Evolutionary conservation across 2,329 filamentous ascomycete genomes (phyloP).

Genomic region (Thelonectria olida): DNA sequence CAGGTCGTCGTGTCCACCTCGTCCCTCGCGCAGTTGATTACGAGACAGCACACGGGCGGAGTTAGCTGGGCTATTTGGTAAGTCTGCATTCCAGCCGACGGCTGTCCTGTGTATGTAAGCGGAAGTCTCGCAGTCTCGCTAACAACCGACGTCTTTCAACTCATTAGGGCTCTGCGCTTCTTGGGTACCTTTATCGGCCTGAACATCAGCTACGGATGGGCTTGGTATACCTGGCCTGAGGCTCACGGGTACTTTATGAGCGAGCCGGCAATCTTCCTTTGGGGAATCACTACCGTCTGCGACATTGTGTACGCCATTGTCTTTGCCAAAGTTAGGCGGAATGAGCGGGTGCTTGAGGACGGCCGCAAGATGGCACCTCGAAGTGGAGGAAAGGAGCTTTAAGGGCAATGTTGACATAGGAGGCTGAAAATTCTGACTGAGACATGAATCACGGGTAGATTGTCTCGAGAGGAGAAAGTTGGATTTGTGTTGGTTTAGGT

Average conservation of each 20-base stretch:
- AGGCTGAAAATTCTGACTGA: background rate
- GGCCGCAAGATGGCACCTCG: constrained; percentile 7
- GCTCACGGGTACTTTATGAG: constrained; percentile 18
- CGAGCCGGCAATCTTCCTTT: constrained; percentile 9
- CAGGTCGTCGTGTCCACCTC: constrained; percentile 16
- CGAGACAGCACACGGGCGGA: constrained; percentile 16
- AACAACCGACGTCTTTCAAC: background rate
- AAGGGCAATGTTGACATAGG: background rate
- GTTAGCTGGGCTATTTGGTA: constrained; percentile 13
- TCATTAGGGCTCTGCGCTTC: constrained; percentile 11
- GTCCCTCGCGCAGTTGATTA: constrained; percentile 8
- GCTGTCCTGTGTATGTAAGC: background rate
- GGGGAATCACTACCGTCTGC: constrained; percentile 10
- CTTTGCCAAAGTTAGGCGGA: constrained; percentile 8
- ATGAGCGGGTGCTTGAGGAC: constrained; percentile 8
- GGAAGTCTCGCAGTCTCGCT: background rate
- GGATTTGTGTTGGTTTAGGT: background rate
- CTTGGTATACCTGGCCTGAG: constrained; percentile 19
- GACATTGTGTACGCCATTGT: constrained; percentile 11
- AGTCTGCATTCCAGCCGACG: background rate
- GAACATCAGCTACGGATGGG: constrained; percentile 19
- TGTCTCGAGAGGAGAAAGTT: background rate
- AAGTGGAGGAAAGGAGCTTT: background rate
- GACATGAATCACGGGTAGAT: background rate
- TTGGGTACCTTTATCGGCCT: constrained; percentile 10